A percentile compares a stretch with the other conserved stretches of the same genome.
These are phyloP conservation scores for Dendrocalamus sinicus DNA, from an alignment of 176 grass and related monocot species.

Conservation along the genomic window DNA sequence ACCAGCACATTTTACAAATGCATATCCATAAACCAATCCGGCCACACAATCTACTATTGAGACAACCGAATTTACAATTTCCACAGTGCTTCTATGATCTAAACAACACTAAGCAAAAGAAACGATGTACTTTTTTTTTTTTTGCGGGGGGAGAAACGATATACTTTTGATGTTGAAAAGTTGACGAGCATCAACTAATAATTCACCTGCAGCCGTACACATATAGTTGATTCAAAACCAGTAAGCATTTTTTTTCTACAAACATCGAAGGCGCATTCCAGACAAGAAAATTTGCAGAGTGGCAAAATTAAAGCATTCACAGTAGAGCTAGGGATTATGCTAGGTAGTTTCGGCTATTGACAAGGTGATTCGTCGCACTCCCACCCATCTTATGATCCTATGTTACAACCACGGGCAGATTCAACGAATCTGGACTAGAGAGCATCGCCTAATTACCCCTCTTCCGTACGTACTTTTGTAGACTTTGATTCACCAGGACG, in stretches of 20 bases:
- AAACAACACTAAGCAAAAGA: background rate
- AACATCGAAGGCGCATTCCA: background rate
- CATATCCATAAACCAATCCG: background rate
- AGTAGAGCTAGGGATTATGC: background rate
- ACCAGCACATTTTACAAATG: background rate
- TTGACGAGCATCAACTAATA: background rate
- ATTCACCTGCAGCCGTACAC: background rate
- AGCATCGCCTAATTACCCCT: too few species aligned
- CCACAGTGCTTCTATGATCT: background rate
- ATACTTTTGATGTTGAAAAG: background rate
- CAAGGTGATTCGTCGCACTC: constrained; percentile 7
- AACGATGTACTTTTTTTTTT: too few species aligned
- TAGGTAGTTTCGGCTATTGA: background rate
- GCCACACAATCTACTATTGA: background rate
- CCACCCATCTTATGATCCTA: background rate
- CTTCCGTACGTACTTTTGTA: background rate
- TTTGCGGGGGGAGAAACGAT: background rate
- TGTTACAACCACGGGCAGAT: background rate
- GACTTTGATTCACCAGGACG: constrained; percentile 1
- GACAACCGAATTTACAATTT: background rate
- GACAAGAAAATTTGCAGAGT: background rate
- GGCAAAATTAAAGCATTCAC: background rate
- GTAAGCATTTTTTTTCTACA: background rate
- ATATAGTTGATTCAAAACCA: background rate
- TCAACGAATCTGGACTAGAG: constrained; percentile 32